These are phyloP conservation scores for Xylaria palmicola DNA, from an alignment of 495 filamentous ascomycete genomes.

Conservation along the genomic window DNA sequence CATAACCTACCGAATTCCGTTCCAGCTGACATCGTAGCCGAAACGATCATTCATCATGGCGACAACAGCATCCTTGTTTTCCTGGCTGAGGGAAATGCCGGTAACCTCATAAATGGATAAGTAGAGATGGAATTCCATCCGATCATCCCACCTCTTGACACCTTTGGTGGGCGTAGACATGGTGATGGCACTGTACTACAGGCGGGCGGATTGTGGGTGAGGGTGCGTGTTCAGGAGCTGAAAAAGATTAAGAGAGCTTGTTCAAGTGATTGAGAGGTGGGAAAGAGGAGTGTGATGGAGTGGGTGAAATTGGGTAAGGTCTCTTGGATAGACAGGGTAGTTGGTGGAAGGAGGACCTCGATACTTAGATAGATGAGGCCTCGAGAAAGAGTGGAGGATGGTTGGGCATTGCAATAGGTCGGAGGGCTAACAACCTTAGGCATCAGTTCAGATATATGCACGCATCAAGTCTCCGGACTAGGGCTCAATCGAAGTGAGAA, in stretches of 20 bases:
- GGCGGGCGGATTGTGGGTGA: neutral
- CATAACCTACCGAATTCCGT: conserved; percentile 35
- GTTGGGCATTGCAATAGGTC: neutral
- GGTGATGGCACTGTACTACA: neutral
- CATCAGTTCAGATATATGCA: neutral
- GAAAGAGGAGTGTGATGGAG: neutral
- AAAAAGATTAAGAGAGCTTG: neutral
- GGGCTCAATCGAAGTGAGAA: too few species aligned
- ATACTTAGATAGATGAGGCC: too few species aligned
- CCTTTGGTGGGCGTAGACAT: neutral
- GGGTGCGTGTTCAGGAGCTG: neutral
- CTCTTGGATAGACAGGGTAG: too few species aligned
- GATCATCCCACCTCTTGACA: conserved; percentile 22
- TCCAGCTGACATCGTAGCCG: conserved; percentile 34
- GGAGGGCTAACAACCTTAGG: neutral
- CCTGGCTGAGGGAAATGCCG: conserved; percentile 19
- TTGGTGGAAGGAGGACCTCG: too few species aligned
- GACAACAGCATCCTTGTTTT: conserved; percentile 32
- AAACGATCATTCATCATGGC: conserved; percentile 17
- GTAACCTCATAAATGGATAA: conserved; percentile 21
- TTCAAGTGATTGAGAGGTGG: neutral
- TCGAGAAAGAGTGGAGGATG: too few species aligned
- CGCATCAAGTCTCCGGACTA: neutral
- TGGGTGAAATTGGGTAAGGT: too few species aligned
- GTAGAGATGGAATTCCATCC: conserved; percentile 24